Percentiles rank a stretch among this genome's conserved stretches.
Conservation (phyloP, 305 asterid species). For the Stenogyne calaminthoides region DNA sequence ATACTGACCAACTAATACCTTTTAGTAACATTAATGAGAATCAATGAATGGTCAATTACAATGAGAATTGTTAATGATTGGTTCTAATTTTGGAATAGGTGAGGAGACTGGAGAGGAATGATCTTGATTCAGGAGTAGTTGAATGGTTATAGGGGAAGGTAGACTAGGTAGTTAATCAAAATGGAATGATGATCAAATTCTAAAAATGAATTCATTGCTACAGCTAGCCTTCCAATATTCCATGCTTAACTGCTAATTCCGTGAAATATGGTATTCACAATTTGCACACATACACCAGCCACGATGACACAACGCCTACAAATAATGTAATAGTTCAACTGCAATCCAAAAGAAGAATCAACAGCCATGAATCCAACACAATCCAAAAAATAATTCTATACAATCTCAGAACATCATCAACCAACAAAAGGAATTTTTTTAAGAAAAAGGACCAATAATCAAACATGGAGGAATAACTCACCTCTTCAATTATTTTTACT, state of each 20-base stretch:
- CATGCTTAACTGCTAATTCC: too few species aligned
- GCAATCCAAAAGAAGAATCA: too few species aligned
- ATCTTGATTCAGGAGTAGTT: not conserved
- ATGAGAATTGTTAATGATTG: not conserved
- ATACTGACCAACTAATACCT: too few species aligned
- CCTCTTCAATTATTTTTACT: constrained; percentile 90
- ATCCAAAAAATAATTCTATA: too few species aligned
- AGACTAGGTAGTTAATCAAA: not conserved
- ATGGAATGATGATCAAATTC: not conserved
- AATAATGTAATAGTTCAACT: too few species aligned
- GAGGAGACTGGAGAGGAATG: not conserved
- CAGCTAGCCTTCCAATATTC: too few species aligned
- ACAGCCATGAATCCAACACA: too few species aligned
- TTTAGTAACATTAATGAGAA: too few species aligned
- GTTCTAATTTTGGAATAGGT: too few species aligned
- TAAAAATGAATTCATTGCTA: not conserved
- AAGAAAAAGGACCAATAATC: too few species aligned
- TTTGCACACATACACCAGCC: not conserved
- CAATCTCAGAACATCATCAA: not conserved
- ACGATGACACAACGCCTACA: not conserved
- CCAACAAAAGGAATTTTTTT: not conserved
- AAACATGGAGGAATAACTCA: constrained; percentile 19
- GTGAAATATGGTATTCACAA: not conserved
- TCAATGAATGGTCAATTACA: not conserved
- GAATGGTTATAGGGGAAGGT: not conserved